Evolutionary conservation across 108 stramenopile genomes (phyloP), one percentile per base, ranked within the genome.

Genomic region (Bacterosira constricta): DNA sequence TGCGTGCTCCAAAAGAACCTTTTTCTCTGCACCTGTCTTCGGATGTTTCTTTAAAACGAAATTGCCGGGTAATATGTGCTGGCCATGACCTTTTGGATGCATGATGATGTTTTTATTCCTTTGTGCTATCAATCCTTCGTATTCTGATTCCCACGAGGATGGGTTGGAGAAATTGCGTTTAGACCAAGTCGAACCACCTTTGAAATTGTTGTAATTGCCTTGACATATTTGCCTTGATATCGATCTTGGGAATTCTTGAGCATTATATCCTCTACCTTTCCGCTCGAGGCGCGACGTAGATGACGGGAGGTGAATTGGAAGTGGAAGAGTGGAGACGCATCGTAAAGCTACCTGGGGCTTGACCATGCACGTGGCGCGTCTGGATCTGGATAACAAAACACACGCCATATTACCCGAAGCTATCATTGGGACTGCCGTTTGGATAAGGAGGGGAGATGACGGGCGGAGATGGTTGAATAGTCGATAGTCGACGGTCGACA

Each of bases 61-160:
- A 79, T 88, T 83, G 26, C 87, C 89, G 0, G 91, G 91, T 21
- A 90, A 63, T 36, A 92, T 80, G 44, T 75, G 36, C 32, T 83
- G 66, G 0, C 84, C 82, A 10, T 83, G 67, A 17, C 86, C 66
- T 26, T 85, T 70, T 6, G 87, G 88, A 76, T 92, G 82, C 70
- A 92, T 80, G 9, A 45, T 34, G 5, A 80, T 80, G 34, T 34
- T 49, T 36, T 76, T 80, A 70, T 77, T 80, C 27, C 80, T 57
- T 27, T 65, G 58, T 25, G 69, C 42, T 18, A 45, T 57, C 10
- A 52, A 51, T 3, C 51, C 41, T 37, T 79, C 64, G 52, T 58
- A 71, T 35, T 79, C 77, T 54, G 27, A 29, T 34, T 69, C 77
- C 73, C 63, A 73, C 7, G 55, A 44, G 30, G 39, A 66, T 23